Evolutionary conservation across 2,329 filamentous ascomycete species (phyloP).

Genomic region (Zymoseptoria brevis): DNA sequence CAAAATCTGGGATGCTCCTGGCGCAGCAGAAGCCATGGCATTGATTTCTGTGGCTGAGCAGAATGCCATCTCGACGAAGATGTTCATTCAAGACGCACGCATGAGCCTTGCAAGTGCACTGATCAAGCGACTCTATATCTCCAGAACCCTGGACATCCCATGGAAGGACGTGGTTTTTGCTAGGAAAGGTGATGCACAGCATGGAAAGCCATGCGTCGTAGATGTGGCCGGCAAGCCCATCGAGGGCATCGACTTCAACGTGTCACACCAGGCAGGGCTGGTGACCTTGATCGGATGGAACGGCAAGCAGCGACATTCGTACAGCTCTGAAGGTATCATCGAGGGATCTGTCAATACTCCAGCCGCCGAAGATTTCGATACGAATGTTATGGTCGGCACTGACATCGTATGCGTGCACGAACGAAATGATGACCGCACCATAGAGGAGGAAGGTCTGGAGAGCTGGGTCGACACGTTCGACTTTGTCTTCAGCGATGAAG

Average conservation of each 20-base stretch:
- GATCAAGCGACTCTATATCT: slow-evolving; percentile 63
- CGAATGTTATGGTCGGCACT: slow-evolving; percentile 52
- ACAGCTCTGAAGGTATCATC: slow-evolving; percentile 21
- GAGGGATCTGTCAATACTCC: slow-evolving; percentile 19
- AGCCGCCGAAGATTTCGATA: slow-evolving; percentile 14
- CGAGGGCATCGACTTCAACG: slow-evolving; percentile 58
- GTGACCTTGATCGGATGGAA: slow-evolving; percentile 56
- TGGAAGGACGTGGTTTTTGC: slow-evolving; percentile 54
- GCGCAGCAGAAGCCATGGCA: slow-evolving; percentile 36
- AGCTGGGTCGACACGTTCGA: slow-evolving; percentile 64
- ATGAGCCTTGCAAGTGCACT: slow-evolving; percentile 65
- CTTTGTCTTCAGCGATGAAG: slow-evolving; percentile 58
- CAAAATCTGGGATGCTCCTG: slow-evolving; percentile 35
- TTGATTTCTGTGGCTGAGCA: slow-evolving; percentile 48
- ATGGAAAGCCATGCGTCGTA: slow-evolving; percentile 46
- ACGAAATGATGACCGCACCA: slow-evolving; percentile 53
- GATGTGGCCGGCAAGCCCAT: slow-evolving; percentile 32
- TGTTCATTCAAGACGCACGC: slow-evolving; percentile 54
- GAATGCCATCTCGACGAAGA: slow-evolving; percentile 48
- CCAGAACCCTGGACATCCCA: slow-evolving; percentile 48
- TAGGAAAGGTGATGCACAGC: slow-evolving; percentile 44
- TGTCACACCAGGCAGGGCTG: slow-evolving; percentile 69
- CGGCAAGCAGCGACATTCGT: slow-evolving; percentile 21
- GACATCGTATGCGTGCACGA: slow-evolving; percentile 72
- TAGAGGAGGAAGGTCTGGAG: slow-evolving; percentile 56